A percentile compares a stretch with the other conserved stretches of the same genome.
phyloP scores from a whole-genome alignment of 129 eudicot genomes.

The Flaveria brownii region DNA sequence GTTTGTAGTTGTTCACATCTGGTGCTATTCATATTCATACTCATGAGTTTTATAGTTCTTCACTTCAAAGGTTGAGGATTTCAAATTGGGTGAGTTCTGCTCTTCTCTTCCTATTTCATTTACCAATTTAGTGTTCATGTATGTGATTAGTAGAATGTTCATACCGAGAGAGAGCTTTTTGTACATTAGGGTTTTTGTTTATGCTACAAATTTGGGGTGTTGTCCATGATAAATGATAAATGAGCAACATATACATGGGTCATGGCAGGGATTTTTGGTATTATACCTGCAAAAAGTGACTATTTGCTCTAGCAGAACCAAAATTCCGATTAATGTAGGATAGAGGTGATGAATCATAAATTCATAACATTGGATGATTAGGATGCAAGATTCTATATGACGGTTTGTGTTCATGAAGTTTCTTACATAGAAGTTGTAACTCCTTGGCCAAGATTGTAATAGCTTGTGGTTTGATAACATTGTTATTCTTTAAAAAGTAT shows the following conservation, averaged over 20 bases:
- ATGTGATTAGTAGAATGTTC: no score
- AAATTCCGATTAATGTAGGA: background rate
- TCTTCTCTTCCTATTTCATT: no score
- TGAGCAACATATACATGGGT: background rate
- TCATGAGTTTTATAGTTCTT: no score
- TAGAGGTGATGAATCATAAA: background rate
- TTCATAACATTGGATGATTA: background rate
- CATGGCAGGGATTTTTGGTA: no score
- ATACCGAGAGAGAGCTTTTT: no score
- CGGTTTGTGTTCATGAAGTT: background rate
- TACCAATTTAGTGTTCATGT: no score
- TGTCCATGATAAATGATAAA: background rate
- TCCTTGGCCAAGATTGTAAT: background rate
- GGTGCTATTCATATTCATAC: no score
- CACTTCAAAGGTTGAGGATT: no score
- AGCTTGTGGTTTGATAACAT: background rate
- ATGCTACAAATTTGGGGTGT: no score
- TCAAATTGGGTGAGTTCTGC: no score
- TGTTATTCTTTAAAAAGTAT: background rate
- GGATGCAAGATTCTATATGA: background rate
- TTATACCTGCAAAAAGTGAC: background rate
- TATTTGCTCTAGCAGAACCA: background rate
- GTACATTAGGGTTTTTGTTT: no score
- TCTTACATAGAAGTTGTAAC: constrained; percentile 1
- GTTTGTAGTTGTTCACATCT: no score